These are phyloP conservation scores for Hypericum androsaemum DNA, from an alignment of 345 rosid species.

Conservation along the genomic window DNA sequence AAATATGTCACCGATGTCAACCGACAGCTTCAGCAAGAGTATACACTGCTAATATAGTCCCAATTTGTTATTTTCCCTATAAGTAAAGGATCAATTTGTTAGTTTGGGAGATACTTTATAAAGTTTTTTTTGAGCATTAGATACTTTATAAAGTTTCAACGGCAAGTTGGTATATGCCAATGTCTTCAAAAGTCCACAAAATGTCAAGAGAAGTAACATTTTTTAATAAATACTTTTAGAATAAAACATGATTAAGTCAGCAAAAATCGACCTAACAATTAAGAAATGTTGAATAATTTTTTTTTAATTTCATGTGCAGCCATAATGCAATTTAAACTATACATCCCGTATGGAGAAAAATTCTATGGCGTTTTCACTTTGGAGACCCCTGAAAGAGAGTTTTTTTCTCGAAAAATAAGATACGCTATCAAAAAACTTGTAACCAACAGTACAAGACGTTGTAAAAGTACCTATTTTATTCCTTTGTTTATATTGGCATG, in stretches of 20 bases:
- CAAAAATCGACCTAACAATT: constrained; percentile 16
- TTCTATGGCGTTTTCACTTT: constrained; percentile 25
- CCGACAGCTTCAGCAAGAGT: too few relatives aligned
- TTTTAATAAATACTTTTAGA: neutral
- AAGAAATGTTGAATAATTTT: neutral
- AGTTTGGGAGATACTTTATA: too few relatives aligned
- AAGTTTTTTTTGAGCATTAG: too few relatives aligned
- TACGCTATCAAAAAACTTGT: too few relatives aligned
- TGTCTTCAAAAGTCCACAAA: constrained; percentile 25
- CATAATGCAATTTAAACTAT: neutral
- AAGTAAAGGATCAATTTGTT: too few relatives aligned
- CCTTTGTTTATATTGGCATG: too few relatives aligned
- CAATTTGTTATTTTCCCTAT: too few relatives aligned
- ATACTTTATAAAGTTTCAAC: neutral
- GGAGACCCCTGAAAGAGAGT: neutral
- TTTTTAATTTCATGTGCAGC: neutral
- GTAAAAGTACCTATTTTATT: too few relatives aligned
- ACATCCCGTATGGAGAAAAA: neutral
- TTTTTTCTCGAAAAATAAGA: too few relatives aligned
- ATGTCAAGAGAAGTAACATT: constrained; percentile 16
- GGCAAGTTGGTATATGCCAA: constrained; percentile 18
- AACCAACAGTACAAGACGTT: too few relatives aligned
- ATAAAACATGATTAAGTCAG: constrained; percentile 10
- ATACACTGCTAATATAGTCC: too few relatives aligned
- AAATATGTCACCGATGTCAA: too few relatives aligned